Percentiles rank a stretch among this genome's conserved stretches.
Conservation (phyloP, 2,329 filamentous ascomycete genomes). For the Aspergillus novofumigatus region DNA sequence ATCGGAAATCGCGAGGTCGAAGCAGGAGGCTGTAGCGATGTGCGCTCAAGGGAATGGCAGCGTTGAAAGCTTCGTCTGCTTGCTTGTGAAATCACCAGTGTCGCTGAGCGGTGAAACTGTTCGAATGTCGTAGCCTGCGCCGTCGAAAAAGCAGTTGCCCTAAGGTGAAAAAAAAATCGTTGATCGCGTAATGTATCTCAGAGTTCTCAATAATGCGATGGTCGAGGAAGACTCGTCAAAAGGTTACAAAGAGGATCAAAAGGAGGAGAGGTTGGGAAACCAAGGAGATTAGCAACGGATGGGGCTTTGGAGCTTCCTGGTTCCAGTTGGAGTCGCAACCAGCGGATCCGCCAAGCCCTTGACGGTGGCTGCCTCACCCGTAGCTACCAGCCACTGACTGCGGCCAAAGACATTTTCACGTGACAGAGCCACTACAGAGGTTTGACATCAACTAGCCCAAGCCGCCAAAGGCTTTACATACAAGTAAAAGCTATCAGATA, state of each 20-base stretch:
- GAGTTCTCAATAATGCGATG: background rate
- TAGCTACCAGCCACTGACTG: background rate
- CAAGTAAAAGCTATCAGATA: too few species aligned
- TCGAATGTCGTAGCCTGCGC: conserved; percentile 8
- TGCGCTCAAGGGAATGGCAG: background rate
- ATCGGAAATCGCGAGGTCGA: background rate
- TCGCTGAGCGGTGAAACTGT: background rate
- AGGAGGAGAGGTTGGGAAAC: conserved; percentile 14
- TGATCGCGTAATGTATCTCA: background rate
- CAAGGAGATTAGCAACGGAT: conserved; percentile 13
- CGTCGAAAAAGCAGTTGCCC: background rate
- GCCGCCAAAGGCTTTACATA: too few species aligned
- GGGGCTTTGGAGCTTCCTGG: conserved; percentile 12
- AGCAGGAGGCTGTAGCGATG: background rate
- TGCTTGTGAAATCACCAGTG: background rate
- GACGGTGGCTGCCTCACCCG: conserved; percentile 22
- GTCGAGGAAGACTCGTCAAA: background rate
- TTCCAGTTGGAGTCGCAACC: conserved; percentile 30
- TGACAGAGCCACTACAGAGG: background rate
- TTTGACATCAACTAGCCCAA: too few species aligned
- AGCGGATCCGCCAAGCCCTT: conserved; percentile 32
- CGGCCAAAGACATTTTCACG: background rate
- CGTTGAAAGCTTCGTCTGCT: background rate
- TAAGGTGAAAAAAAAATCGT: background rate
- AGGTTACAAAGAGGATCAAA: conserved; percentile 1